A percentile compares a stretch with the other conserved stretches of the same genome.
These are phyloP conservation scores for Pythium vanterpoolii DNA, from an alignment of 352 stramenopile genomes.

Conservation along the genomic window DNA sequence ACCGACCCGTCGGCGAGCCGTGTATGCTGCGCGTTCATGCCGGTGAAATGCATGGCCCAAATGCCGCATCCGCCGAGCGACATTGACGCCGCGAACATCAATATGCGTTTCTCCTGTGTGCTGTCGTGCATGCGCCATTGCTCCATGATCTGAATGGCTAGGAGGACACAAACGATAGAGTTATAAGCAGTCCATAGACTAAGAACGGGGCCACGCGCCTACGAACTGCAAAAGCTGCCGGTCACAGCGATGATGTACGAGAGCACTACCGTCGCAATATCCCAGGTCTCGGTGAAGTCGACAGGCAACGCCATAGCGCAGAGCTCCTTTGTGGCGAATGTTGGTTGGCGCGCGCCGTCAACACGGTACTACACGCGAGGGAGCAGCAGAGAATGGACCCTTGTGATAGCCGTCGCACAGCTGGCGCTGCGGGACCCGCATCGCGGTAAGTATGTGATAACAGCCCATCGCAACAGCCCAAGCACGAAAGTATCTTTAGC, in stretches of 20 bases:
- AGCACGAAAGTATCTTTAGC: background rate
- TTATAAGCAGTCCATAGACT: background rate
- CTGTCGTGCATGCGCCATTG: slow-evolving; percentile 52
- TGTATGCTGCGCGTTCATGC: slow-evolving; percentile 54
- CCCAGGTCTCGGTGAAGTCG: slow-evolving; percentile 36
- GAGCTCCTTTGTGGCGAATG: no score
- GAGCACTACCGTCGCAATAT: slow-evolving; percentile 37
- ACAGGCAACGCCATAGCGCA: background rate
- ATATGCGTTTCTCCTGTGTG: slow-evolving; percentile 29
- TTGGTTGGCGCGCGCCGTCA: background rate
- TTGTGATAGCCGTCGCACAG: no score
- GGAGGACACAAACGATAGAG: background rate
- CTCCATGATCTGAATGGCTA: slow-evolving; percentile 72
- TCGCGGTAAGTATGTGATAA: no score
- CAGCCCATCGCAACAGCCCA: no score
- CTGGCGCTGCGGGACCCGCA: no score
- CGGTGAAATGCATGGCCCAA: slow-evolving; percentile 75
- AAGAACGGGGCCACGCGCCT: background rate
- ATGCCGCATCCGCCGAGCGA: slow-evolving; percentile 60
- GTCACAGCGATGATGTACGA: slow-evolving; percentile 64
- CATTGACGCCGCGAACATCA: slow-evolving; percentile 40
- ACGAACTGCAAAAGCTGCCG: slow-evolving; percentile 66
- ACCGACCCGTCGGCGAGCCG: slow-evolving; percentile 30
- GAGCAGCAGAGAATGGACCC: background rate
- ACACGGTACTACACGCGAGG: background rate